Base-by-base conservation (phyloP, 1,139 yeast genomes). In the Debaryomyces subglobosus region DNA sequence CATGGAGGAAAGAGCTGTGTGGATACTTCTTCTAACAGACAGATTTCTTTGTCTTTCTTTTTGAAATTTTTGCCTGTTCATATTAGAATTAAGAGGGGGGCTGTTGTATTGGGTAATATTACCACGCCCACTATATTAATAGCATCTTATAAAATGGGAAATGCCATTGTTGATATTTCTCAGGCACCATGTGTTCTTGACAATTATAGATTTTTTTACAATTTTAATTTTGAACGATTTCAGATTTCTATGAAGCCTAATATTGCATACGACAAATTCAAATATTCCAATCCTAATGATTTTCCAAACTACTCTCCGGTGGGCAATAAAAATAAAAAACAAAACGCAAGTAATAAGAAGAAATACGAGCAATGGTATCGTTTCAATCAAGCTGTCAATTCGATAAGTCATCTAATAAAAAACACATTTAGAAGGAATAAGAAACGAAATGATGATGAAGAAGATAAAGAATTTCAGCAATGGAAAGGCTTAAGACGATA, bases 91-190 rank as follows among this genome's bases (percentile, higher is more conserved):
- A 78, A 75, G 43, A 85, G 82, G 49, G 92, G 94, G 0, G 87
- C 96, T 0, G 51, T 89, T 32, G 85, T 90, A 1, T 60, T 90
- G 32, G 99, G 99, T 6, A 92, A 91, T 64, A 73, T 79, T 48
- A 77, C 82, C 10, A 90, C 97, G 0, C 88, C 96, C 0, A 81
- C 92, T 0, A 69, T 94, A 10, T 55, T 88, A 42, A 84, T 90
- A 2, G 71, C 79, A 5, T 84, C 90, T 8, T 86, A 78, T 58
- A 73, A 78, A 7, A 60, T 74, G 2, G 85, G 84, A 1, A 69
- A 67, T n/a, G 91, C 92, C 0, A 55, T 74, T 0, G 52, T 86
- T 1, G 97, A 92, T 62, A 72, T 82, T 12, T 69, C 74, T 2
- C 68, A 69, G 9, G 65, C 95, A 0, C 72, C 73, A 1, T 75